Evolutionary conservation across 2,329 filamentous ascomycete genomes (phyloP).

Genomic region (Onygenales sp.): DNA sequence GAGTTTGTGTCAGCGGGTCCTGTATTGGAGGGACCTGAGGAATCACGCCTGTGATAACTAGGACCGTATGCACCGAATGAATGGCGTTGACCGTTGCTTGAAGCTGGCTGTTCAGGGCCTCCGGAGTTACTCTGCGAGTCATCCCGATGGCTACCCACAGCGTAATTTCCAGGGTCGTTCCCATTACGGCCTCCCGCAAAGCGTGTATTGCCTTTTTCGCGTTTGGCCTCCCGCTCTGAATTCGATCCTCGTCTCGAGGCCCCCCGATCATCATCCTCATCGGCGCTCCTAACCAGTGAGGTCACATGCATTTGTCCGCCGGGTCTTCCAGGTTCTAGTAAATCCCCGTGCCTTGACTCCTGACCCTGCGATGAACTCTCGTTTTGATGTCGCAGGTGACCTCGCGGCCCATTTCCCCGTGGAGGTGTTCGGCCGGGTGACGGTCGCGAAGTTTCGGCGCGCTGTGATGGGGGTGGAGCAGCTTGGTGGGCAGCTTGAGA

Average conservation of each 20-base stretch:
- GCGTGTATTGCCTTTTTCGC: not conserved
- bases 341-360: constrained; percentile 6
- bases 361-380: constrained; percentile 45
- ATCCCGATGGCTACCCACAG: not conserved
- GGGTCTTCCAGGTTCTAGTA: not conserved
- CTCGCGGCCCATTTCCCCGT: constrained; percentile 43
- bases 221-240: not conserved
- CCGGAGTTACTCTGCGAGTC: not conserved
- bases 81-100: not conserved
- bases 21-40: not conserved
- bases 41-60: not conserved
- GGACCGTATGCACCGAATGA: not conserved
- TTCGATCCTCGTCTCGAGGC: not conserved
- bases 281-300: not conserved
- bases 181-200: not conserved
- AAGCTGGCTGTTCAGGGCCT: not conserved
- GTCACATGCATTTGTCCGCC: constrained; percentile 4
- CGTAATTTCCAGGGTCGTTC: not conserved
- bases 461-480: constrained; percentile 41
- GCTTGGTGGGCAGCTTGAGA: constrained; percentile 47
- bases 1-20: not conserved
- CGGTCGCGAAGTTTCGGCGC: constrained; percentile 37
- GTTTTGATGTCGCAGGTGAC: constrained; percentile 56
- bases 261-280: not conserved
- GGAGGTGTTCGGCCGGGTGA: constrained; percentile 45